Conservation (phyloP, 176 grass and related monocot genomes). For the bread wheat (Triticum aestivum) region DNA sequence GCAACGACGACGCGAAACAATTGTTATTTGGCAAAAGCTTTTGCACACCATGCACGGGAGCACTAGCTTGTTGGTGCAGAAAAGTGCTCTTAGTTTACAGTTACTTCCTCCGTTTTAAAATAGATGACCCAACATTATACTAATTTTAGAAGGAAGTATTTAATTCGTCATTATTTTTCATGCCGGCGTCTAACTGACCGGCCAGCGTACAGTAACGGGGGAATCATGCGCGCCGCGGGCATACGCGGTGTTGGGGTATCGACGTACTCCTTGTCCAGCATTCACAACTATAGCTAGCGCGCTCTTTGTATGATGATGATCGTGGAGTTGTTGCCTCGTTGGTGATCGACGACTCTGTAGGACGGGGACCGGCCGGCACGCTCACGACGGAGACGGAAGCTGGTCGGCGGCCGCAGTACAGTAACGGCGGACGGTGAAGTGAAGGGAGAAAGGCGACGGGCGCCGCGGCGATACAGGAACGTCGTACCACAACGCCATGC, state of each 20-base stretch:
- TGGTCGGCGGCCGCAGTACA: no score
- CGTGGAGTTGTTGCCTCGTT: no score
- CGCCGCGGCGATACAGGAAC: no score
- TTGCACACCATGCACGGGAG: neutral
- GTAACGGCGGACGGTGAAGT: no score
- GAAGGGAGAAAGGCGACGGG: no score
- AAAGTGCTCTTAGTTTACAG: neutral
- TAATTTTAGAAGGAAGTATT: no score
- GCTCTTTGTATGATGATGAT: no score
- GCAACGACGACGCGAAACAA: neutral
- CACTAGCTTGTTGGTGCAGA: neutral
- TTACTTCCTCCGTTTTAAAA: no score
- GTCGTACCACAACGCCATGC: no score
- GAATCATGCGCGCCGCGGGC: no score
- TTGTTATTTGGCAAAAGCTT: neutral
- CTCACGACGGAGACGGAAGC: no score
- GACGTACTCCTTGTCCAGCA: neutral
- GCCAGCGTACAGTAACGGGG: neutral
- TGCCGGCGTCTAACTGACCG: neutral
- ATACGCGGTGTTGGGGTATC: neutral
- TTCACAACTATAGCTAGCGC: neutral
- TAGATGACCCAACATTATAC: no score
- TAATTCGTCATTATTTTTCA: neutral
- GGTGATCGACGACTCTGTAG: neutral
- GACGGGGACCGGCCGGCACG: neutral